Percentiles rank a stretch among this genome's conserved stretches.
These are phyloP conservation scores for Chenopodium album DNA, from an alignment of 148 eudicot species.

Conservation along the genomic window DNA sequence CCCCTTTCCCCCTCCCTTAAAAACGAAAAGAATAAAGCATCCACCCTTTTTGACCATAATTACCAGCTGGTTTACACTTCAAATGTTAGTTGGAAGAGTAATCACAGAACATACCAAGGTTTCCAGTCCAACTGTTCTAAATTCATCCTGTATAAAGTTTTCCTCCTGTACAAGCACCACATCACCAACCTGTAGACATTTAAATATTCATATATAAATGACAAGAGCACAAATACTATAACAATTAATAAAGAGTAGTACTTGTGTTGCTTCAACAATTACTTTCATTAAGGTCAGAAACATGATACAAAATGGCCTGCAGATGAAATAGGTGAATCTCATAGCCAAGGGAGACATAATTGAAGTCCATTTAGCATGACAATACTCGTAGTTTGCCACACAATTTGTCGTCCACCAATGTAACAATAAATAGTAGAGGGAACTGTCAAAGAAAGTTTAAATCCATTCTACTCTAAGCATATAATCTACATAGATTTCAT, in stretches of 20 bases:
- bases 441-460: background rate
- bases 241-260: background rate
- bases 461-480: background rate
- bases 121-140: constrained; percentile 54
- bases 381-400: background rate
- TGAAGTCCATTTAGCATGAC: background rate
- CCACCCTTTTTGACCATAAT: background rate
- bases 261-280: too few species aligned
- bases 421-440: background rate
- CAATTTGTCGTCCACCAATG: background rate
- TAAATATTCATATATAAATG: constrained; percentile 8
- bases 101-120: constrained; percentile 55
- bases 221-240: background rate
- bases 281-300: background rate
- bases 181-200: constrained; percentile 63
- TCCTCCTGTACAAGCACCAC: constrained; percentile 68
- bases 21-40: too few species aligned
- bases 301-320: background rate
- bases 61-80: background rate
- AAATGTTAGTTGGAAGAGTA: background rate
- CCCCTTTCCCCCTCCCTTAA: background rate
- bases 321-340: background rate
- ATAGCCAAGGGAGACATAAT: background rate
- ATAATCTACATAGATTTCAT: background rate
- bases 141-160: constrained; percentile 44